phyloP scores from a whole-genome alignment of 2,329 filamentous ascomycete species.

The Seiridium unicorne region DNA sequence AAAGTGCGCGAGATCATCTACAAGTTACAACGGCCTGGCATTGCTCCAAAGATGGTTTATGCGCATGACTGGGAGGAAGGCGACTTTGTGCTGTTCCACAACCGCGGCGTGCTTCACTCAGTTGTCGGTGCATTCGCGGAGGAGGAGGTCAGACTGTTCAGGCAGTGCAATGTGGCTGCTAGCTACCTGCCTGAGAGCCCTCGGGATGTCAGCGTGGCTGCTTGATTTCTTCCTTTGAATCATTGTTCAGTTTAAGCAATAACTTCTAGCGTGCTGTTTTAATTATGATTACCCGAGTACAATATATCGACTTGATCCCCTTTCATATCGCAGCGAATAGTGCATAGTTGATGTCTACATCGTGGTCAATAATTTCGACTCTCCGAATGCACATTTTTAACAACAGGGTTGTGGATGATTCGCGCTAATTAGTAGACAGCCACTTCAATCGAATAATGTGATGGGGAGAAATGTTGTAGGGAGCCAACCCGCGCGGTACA shows the following conservation, averaged over 20 bases:
- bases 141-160: constrained; percentile 72
- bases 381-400: too few relatives aligned
- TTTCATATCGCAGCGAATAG: too few relatives aligned
- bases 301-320: too few relatives aligned
- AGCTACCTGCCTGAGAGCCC: constrained; percentile 56
- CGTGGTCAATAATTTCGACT: too few relatives aligned
- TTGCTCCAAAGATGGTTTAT: constrained; percentile 67
- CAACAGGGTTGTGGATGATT: too few relatives aligned
- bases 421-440: too few relatives aligned
- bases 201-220: not conserved
- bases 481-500: too few relatives aligned
- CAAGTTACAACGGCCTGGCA: constrained; percentile 68
- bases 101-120: constrained; percentile 71
- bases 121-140: constrained; percentile 73
- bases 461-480: too few relatives aligned
- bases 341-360: too few relatives aligned
- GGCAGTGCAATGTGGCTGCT: constrained; percentile 78
- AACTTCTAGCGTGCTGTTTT: not conserved
- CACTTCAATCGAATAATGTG: too few relatives aligned
- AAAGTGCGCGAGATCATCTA: constrained; percentile 68
- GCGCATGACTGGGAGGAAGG: constrained; percentile 76
- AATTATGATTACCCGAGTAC: too few relatives aligned
- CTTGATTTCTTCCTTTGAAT: not conserved
- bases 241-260: not conserved
- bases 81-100: constrained; percentile 77